Evolutionary conservation across 208 protist genomes (phyloP).

Genomic region (Blastocrithidia nonstop): DNA sequence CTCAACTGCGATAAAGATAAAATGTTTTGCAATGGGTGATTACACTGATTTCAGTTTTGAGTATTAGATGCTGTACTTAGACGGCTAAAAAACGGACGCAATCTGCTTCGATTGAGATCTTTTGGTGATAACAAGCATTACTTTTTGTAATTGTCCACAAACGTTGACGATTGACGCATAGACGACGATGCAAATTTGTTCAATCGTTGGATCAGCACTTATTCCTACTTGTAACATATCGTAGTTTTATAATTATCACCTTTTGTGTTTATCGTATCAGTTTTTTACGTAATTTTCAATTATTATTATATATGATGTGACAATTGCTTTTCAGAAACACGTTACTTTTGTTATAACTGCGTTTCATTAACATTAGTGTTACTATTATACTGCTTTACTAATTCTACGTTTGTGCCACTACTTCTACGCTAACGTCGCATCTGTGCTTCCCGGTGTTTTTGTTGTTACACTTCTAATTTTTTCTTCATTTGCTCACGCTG

Average conservation of each 20-base stretch:
- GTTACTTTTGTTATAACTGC: no score
- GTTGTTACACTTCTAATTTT: constrained; percentile 47
- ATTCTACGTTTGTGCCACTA: no score
- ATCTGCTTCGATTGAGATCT: constrained; percentile 59
- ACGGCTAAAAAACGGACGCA: constrained; percentile 37
- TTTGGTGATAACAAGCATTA: constrained; percentile 25
- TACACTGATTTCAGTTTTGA: no score
- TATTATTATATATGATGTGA: no score
- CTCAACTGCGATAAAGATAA: no score
- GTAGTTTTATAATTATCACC: constrained; percentile 10
- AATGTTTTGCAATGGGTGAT: no score
- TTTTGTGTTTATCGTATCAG: no score
- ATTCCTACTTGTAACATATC: constrained; percentile 10
- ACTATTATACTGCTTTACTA: no score
- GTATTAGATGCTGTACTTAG: constrained; percentile 21
- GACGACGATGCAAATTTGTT: constrained; percentile 17
- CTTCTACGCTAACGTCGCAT: constrained; percentile 15
- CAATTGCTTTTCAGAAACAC: no score
- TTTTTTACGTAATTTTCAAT: no score
- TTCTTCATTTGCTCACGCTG: constrained; percentile 47
- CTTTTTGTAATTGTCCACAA: constrained; percentile 71
- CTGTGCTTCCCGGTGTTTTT: constrained; percentile 23
- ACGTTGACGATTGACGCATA: constrained; percentile 36
- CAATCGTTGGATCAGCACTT: constrained; percentile 45
- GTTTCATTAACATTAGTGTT: no score